Evolutionary conservation across 1,139 yeast species (phyloP), one percentile per base, ranked within the genome.

Genomic region (Kodamaea ohmeri): DNA sequence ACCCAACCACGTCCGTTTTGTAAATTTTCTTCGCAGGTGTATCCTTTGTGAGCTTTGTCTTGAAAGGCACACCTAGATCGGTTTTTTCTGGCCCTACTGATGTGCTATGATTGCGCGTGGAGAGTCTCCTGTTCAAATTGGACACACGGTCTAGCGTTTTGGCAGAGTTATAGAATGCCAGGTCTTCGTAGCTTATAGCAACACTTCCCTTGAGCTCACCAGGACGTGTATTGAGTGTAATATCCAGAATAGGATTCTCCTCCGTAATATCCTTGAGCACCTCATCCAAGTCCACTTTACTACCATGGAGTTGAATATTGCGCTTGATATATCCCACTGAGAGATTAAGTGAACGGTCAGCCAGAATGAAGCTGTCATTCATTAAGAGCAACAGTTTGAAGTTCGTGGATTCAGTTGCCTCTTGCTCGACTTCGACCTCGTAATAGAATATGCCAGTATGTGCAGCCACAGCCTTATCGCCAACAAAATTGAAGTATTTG

Each of bases 1-100:
- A 83, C 0, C 97, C 97, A 46, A 90, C 71, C 2, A 76, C 68
- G 57, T 89, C 97, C 16, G 71, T 58, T 34, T 51, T 61, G 44
- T 51, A 53, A 1, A 51, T 34, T 32, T 55, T 53, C 28, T 50
- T 54, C 3, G 39, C 37, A 1, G 42, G 32, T n/a, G 34, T 43
- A 27, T 41, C 53, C 18, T 36, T 34, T 3, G 42, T 32, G 12
- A 48, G 26, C 16, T 43, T 41, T 8, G 69, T 63, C 26, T 61
- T 56, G 43, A 69, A 63, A 2, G 69, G 62, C 3, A 67, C 56
- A 6, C 68, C 73, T 8, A 69, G 53, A 39, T 66, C 67, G 3
- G 65, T 47, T 39, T 58, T 65, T 9, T 54, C 63, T 4, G 34
- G 34, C 19, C 34, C 34, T 6, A 16, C 30, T 11, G 14, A 13